Percentiles rank a stretch among this genome's conserved stretches.
Conservation (phyloP, 495 filamentous ascomycete species). For the Annulohypoxylon moriforme region DNA sequence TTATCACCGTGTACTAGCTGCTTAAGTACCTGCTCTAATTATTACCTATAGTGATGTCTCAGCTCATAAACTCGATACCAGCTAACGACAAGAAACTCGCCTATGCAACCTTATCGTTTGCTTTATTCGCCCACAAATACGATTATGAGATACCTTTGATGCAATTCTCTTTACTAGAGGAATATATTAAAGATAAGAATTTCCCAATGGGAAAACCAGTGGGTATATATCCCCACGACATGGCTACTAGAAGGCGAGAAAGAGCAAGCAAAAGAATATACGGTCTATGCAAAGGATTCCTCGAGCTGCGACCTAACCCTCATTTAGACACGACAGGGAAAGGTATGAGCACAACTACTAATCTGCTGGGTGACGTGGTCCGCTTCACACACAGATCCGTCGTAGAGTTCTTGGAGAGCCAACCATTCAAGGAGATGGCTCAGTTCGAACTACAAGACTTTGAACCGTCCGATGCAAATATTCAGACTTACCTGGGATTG, state of each 20-base stretch:
- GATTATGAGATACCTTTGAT: not conserved
- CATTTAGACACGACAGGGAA: not conserved
- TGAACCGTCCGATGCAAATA: not conserved
- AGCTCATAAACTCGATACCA: conserved; percentile 3
- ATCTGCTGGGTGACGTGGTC: not conserved
- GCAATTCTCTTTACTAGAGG: not conserved
- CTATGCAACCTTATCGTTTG: not conserved
- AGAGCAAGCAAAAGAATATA: not conserved
- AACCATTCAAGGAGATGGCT: not conserved
- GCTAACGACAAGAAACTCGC: not conserved
- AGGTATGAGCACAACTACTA: not conserved
- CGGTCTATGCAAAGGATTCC: conserved; percentile 1
- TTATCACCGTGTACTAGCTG: no score
- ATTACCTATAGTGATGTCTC: not conserved
- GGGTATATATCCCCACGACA: not conserved
- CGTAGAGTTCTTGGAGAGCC: conserved; percentile 1
- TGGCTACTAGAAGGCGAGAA: not conserved
- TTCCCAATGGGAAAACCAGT: not conserved
- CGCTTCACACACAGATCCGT: not conserved
- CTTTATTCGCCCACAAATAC: not conserved
- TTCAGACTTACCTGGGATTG: not conserved
- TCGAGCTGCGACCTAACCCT: not conserved
- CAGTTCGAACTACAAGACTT: not conserved
- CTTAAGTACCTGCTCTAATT: no score
- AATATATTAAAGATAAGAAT: conserved; percentile 4